A percentile compares a stretch with the other conserved stretches of the same genome.
These are phyloP conservation scores for Coprinopsis marcescibilis DNA, from an alignment of 768 basidiomycete species.

Conservation along the genomic window DNA sequence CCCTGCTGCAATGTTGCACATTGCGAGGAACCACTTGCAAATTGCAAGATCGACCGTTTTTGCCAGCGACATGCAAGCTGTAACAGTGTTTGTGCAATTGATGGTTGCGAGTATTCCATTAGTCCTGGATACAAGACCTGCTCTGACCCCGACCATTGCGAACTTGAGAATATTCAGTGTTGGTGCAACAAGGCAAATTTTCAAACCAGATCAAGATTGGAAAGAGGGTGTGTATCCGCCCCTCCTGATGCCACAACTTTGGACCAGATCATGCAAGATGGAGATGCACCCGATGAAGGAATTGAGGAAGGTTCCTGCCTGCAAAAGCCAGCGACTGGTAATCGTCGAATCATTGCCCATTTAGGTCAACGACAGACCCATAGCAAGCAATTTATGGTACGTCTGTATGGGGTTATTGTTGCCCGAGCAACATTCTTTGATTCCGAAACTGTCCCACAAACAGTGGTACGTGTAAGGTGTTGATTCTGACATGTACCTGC, in stretches of 20 bases:
- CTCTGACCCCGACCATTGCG: not conserved
- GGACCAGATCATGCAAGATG: not conserved
- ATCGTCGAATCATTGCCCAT: not conserved
- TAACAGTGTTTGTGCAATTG: not conserved
- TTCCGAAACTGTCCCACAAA: slow-evolving; percentile 16
- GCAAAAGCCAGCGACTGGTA: not conserved
- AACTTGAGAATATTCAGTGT: not conserved
- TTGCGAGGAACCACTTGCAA: not conserved
- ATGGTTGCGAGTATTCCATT: not conserved
- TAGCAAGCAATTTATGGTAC: slow-evolving; percentile 17
- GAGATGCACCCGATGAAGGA: too few species aligned
- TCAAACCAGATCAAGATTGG: not conserved
- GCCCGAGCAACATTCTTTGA: slow-evolving; percentile 17
- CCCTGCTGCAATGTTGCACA: not conserved
- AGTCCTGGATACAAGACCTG: not conserved
- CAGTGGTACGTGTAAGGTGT: slow-evolving; percentile 3
- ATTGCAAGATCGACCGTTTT: not conserved
- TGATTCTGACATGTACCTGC: not conserved
- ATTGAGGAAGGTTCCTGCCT: not conserved
- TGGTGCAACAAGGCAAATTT: not conserved
- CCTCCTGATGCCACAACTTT: not conserved
- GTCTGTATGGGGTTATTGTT: slow-evolving; percentile 15
- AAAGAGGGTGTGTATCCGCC: not conserved
- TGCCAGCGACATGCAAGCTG: not conserved
- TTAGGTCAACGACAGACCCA: slow-evolving; percentile 11